Conservation (phyloP, 768 basidiomycete genomes). For the Gloeophyllum trabeum region DNA sequence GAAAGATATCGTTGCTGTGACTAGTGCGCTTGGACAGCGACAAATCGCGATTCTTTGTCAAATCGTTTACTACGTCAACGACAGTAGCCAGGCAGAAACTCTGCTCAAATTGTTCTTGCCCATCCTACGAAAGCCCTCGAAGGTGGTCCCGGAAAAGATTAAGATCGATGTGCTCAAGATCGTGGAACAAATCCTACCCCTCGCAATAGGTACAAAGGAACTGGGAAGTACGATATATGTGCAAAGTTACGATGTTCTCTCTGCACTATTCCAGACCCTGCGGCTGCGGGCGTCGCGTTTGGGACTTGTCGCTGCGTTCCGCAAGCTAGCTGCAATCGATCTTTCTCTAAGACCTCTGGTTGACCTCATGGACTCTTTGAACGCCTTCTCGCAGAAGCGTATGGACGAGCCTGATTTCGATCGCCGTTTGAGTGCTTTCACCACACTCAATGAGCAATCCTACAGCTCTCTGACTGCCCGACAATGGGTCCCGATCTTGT, state of each 20-base stretch:
- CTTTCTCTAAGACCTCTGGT: conserved; percentile 34
- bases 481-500: conserved; percentile 70
- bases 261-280: conserved; percentile 67
- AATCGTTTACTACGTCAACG: conserved; percentile 63
- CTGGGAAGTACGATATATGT: conserved; percentile 28
- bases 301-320: conserved; percentile 58
- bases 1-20: conserved; percentile 34
- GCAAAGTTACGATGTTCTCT: conserved; percentile 55
- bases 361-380: conserved; percentile 53
- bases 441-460: conserved; percentile 55
- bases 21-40: conserved; percentile 63
- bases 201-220: conserved; percentile 53
- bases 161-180: conserved; percentile 77
- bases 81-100: conserved; percentile 59
- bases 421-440: conserved; percentile 67
- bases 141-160: conserved; percentile 72
- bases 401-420: conserved; percentile 93
- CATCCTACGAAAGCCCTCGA: conserved; percentile 66
- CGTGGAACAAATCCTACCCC: conserved; percentile 48
- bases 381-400: conserved; percentile 75
- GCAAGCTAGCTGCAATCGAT: conserved; percentile 35
- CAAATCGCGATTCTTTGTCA: conserved; percentile 75
- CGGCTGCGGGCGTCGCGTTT: conserved; percentile 62
- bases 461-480: conserved; percentile 36
- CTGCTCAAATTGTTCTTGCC: conserved; percentile 69